Conservation (phyloP, 2,329 filamentous ascomycete species). For the Aureobasidium musti region DNA sequence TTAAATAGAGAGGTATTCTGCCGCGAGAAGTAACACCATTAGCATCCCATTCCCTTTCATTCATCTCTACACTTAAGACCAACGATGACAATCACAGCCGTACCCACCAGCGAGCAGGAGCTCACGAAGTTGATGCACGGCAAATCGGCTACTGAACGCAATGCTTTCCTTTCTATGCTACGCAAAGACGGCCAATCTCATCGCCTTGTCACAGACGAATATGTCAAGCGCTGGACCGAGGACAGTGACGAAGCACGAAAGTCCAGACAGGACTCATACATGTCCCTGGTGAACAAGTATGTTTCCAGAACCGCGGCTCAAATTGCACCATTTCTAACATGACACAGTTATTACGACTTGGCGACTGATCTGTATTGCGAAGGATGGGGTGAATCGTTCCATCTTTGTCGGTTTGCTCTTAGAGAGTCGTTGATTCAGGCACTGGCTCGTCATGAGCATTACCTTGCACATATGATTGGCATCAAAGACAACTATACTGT, state of each 20-base stretch:
- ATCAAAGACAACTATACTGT: constrained; percentile 85
- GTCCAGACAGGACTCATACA: constrained; percentile 75
- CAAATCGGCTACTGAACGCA: constrained; percentile 74
- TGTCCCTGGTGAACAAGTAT: constrained; percentile 79
- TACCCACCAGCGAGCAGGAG: constrained; percentile 3
- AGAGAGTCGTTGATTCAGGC: constrained; percentile 87
- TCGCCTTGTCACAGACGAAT: constrained; percentile 80
- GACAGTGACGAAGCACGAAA: constrained; percentile 82
- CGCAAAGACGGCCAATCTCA: constrained; percentile 78
- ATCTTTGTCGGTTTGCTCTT: constrained; percentile 91
- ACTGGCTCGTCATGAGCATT: constrained; percentile 96
- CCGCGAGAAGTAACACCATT: background rate
- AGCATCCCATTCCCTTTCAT: background rate
- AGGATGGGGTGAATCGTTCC: constrained; percentile 94
- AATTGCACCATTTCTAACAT: constrained; percentile 59
- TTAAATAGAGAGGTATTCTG: background rate
- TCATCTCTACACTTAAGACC: background rate
- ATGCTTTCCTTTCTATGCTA: constrained; percentile 80
- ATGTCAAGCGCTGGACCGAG: constrained; percentile 96
- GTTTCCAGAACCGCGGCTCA: background rate
- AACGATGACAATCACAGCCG: background rate
- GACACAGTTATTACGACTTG: constrained; percentile 65
- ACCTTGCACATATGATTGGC: constrained; percentile 85
- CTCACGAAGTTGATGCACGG: constrained; percentile 65
- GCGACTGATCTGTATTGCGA: constrained; percentile 70